A percentile compares a stretch with the other conserved stretches of the same genome.
Conservation (phyloP, 2,329 filamentous ascomycete species). For the Colletotrichum sp. region DNA sequence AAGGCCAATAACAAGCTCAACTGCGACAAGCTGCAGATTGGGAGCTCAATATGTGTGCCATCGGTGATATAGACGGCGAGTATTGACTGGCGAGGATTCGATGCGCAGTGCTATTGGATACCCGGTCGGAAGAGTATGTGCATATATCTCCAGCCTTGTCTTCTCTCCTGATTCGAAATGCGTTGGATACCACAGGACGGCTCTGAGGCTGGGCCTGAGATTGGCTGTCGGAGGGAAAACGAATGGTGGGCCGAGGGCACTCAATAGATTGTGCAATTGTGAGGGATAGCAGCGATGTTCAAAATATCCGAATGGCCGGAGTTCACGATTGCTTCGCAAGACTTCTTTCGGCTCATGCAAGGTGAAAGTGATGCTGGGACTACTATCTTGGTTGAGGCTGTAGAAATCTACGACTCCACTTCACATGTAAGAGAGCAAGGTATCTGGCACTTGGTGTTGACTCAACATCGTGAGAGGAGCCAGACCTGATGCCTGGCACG, state of each 20-base stretch:
- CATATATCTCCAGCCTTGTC: not conserved
- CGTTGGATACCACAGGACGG: not conserved
- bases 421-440: not conserved
- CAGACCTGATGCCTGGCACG: not conserved
- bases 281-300: not conserved
- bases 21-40: constrained; percentile 50
- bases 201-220: not conserved
- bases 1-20: constrained; percentile 49
- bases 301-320: not conserved
- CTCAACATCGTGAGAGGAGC: not conserved
- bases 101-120: not conserved
- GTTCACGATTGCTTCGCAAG: not conserved
- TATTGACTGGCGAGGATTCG: not conserved
- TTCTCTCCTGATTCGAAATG: not conserved
- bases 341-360: not conserved
- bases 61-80: not conserved
- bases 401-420: not conserved
- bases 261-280: not conserved
- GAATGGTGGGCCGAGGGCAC: not conserved
- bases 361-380: not conserved
- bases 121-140: not conserved
- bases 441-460: not conserved
- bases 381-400: not conserved
- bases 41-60: constrained; percentile 51
- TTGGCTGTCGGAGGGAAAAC: not conserved